These are phyloP conservation scores for Geotrichum histeridarum DNA, from an alignment of 1,139 yeast genomes.

Conservation along the genomic window DNA sequence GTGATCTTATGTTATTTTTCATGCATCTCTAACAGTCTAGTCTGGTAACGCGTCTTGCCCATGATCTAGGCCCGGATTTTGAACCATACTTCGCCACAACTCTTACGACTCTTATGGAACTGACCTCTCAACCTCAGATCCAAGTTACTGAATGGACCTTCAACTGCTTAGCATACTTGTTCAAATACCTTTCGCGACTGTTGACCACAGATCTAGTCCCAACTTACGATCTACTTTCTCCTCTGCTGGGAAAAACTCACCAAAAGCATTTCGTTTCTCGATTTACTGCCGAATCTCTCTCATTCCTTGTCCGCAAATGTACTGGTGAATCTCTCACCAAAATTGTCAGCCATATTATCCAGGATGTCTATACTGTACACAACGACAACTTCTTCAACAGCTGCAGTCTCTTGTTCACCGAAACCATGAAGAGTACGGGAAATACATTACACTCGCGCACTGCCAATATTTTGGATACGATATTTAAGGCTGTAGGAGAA, in stretches of 20 bases:
- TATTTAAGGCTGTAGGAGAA: conserved; percentile 23
- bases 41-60: conserved; percentile 76
- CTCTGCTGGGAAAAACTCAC: conserved; percentile 49
- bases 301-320: conserved; percentile 74
- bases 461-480: conserved; percentile 42
- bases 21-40: conserved; percentile 20
- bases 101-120: conserved; percentile 47
- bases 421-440: conserved; percentile 67
- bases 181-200: conserved; percentile 72
- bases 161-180: conserved; percentile 78
- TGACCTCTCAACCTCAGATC: conserved; percentile 47
- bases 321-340: conserved; percentile 45
- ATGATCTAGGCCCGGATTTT: conserved; percentile 90
- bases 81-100: conserved; percentile 59
- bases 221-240: conserved; percentile 61
- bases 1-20: conserved; percentile 19
- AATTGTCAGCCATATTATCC: conserved; percentile 50
- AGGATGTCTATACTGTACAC: conserved; percentile 39
- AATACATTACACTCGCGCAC: conserved; percentile 73
- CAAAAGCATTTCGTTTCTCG: conserved; percentile 63
- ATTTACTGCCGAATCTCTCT: conserved; percentile 86
- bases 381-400: conserved; percentile 51
- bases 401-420: conserved; percentile 59
- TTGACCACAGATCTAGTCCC: conserved; percentile 60
- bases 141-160: conserved; percentile 79